These are phyloP conservation scores for Rhizopogon rudus DNA, from an alignment of 768 basidiomycete genomes.

Conservation along the genomic window DNA sequence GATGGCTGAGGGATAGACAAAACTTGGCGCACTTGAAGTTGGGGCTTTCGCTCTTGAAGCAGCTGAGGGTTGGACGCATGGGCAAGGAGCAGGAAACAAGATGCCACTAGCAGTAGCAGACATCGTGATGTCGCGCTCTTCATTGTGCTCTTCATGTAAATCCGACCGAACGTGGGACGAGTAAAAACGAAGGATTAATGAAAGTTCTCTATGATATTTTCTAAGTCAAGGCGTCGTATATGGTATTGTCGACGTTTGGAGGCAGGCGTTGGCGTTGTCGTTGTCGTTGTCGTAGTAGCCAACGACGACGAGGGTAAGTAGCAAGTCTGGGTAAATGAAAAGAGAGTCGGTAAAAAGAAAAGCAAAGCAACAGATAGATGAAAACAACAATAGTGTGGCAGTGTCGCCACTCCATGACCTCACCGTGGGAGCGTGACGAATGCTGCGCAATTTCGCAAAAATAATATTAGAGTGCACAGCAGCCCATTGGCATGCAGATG, in stretches of 20 bases:
- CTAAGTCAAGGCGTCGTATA: constrained; percentile 14
- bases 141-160: constrained; percentile 13
- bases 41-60: constrained; percentile 8
- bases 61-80: constrained; percentile 17
- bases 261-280: neutral
- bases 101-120: constrained; percentile 21
- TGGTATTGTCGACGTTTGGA: neutral
- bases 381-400: constrained; percentile 7
- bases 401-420: constrained; percentile 15
- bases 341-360: constrained; percentile 10
- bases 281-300: neutral
- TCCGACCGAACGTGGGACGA: constrained; percentile 2
- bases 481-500: too few relatives aligned
- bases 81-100: constrained; percentile 20
- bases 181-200: constrained; percentile 9
- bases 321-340: neutral
- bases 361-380: constrained; percentile 4
- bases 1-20: neutral
- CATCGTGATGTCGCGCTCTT: constrained; percentile 15
- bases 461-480: too few relatives aligned
- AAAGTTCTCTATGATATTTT: constrained; percentile 18
- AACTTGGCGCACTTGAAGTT: constrained; percentile 12
- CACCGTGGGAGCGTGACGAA: constrained; percentile 11
- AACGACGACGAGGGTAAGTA: neutral
- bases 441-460: neutral